Base-by-base conservation (phyloP, 108 stramenopile genomes). In the Seminavis robusta region DNA sequence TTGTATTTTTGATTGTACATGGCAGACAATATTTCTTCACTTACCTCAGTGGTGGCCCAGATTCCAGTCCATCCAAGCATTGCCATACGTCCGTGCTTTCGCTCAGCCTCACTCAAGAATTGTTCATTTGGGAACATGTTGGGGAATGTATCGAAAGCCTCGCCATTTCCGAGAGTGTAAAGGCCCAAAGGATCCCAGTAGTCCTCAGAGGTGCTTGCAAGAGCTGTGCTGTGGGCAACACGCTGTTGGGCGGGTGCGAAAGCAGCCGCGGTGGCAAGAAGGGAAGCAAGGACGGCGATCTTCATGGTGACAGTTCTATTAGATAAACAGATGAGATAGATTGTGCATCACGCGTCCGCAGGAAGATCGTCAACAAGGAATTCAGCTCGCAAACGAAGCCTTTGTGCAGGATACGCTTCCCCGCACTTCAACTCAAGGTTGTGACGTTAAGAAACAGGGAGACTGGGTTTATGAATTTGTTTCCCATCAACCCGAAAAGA, bases 41-140 rank as follows among this genome's bases (percentile, higher is more conserved):
- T 28, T 57, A 81, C 74, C 67, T 74, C 29, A 57, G 61, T 67
- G 30, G 86, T 88, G 51, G 88, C 88, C 88, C 88, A 90, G 27
- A 90, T 69, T 40, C 92, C 92, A 34, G 92, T 93, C 92, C 92
- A 93, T 33, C 83, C 90, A 44, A 92, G 80, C 92, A 94, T 92
- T 54, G 74, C 69, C 75, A 90, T 91, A 61, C 94, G 83, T 57
- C 88, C 88, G 62, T 90, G 89, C 79, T 97, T 97, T 78, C 94
- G 84, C 74, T 97, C 95, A 24, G 95, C 61, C 53, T 94, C 95
- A 42, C 84, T 65, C 65, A 92, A 65, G 74, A 55, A 93, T 67
- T 93, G 92, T 20, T 76, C 50, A 69, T 87, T 68, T 42, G 92
- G 92, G 80, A 93, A 93, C 88, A 93, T 88, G 77, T 83, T 81